Evolutionary conservation across 2,329 filamentous ascomycete genomes (phyloP).

Genomic region (Aureobasidium sp.): DNA sequence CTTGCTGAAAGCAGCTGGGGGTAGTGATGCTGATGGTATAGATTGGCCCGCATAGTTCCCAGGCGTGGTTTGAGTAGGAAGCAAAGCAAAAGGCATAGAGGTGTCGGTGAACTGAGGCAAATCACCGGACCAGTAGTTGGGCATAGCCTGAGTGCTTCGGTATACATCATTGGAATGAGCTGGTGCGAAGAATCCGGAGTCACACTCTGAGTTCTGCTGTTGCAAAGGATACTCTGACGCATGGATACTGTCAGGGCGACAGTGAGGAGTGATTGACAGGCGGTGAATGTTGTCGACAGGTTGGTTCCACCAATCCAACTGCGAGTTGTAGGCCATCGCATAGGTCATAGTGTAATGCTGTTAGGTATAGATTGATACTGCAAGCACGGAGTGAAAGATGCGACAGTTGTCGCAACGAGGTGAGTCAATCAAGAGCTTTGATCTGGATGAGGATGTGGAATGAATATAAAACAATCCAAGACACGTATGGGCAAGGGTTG

Average conservation of each 20-base stretch:
- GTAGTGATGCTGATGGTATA: not conserved
- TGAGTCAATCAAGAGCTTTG: constrained; percentile 6
- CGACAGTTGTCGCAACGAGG: constrained; percentile 2
- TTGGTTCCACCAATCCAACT: constrained; percentile 7
- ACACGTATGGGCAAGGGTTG: not conserved
- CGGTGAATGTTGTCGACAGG: not conserved
- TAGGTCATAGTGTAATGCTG: not conserved
- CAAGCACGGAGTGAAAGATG: not conserved
- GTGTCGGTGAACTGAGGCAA: not conserved
- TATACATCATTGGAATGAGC: not conserved
- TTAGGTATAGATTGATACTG: constrained; percentile 4
- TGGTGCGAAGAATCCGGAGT: not conserved
- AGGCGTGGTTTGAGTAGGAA: not conserved
- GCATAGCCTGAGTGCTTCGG: not conserved
- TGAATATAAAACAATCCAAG: constrained; percentile 7
- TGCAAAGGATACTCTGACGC: not conserved
- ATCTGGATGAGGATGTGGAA: not conserved
- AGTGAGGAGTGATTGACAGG: not conserved
- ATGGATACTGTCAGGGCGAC: not conserved
- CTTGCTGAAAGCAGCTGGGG: constrained; percentile 10
- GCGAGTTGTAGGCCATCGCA: not conserved
- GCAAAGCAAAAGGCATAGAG: not conserved
- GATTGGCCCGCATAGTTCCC: not conserved
- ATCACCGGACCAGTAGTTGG: not conserved
- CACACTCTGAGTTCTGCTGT: not conserved